These are phyloP conservation scores for Excoecaria agallocha DNA, from an alignment of 345 rosid genomes.

Conservation along the genomic window DNA sequence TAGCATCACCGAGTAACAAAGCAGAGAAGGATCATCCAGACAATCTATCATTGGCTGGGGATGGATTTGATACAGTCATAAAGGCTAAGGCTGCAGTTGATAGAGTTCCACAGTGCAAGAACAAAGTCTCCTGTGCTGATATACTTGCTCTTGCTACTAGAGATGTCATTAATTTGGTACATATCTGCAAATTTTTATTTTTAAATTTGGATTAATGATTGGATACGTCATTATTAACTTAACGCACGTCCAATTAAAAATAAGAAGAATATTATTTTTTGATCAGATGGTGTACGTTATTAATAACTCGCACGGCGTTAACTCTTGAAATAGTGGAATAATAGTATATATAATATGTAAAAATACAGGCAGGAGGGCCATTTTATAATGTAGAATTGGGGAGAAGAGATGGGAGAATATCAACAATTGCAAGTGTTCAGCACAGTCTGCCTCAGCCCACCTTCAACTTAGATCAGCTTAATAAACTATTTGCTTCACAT, in stretches of 20 bases:
- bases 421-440: conserved; percentile 65
- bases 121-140: conserved; percentile 94
- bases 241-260: too few species aligned
- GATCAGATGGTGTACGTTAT: too few species aligned
- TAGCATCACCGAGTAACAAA: conserved; percentile 26
- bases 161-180: conserved; percentile 65
- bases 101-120: conserved; percentile 59
- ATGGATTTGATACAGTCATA: conserved; percentile 82
- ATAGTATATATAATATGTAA: too few species aligned
- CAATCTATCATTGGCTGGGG: conserved; percentile 59
- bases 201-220: too few species aligned
- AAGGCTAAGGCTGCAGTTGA: conserved; percentile 87
- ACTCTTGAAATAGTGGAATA: too few species aligned
- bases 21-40: conserved; percentile 64
- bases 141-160: conserved; percentile 84
- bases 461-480: conserved; percentile 63
- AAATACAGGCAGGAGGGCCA: conserved; percentile 74
- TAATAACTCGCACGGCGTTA: too few species aligned
- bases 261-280: too few species aligned
- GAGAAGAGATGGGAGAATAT: conserved; percentile 66
- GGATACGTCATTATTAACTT: too few species aligned
- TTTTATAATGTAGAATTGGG: conserved; percentile 75
- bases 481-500: conserved; percentile 49
- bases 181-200: neutral
- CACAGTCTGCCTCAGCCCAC: conserved; percentile 53